Base-by-base conservation (phyloP, 306 rosid species). In the Vicia sativa region DNA sequence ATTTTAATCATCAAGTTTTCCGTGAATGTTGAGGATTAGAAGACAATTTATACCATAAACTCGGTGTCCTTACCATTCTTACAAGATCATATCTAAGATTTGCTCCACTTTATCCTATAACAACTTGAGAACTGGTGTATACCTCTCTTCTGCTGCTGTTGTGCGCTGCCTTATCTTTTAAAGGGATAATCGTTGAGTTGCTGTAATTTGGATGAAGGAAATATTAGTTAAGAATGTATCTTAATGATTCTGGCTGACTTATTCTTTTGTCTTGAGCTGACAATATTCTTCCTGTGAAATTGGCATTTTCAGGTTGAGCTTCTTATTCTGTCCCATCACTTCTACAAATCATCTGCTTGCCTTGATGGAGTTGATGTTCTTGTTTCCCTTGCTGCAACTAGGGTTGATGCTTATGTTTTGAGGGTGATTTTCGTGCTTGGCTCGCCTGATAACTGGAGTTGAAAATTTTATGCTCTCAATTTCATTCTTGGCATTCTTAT, bases 361-460 rank as follows among this genome's bases (percentile, higher is more conserved):
- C 96, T 92, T 48, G 98, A 92, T 76, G 98, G 98, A 77, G 98
- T 90, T 73, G 98, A 92, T 88, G 98, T 92, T 71, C 98, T 92
- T 61, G 98, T 90, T 58, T 88, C 98, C 78, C 98, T 92, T 77
- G 98, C 98, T 58, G 93, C 98, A 13, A 92, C 96, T 11, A 90
- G 96, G 86, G 96, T 92, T 29, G 98, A 92, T 28, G 92, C 91
- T 56, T 92, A 92, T 65, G 98, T 92, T 14, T 74, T 81, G 12
- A 92, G 96, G 98, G 96, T 68, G 98, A 92, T 78, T 92, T 92
- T 41, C 96, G 25, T 92, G 98, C 78, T 80, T 92, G 83, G 98
- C 98, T 78, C 96, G 96, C 70, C 86, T 92, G 63, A 92, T 90
- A 77, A 92, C 96, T 58, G 96, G 98, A 79, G 98, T 92, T 65